These are phyloP conservation scores for Inosperma sp. DNA, from an alignment of 768 basidiomycete species.

Conservation along the genomic window DNA sequence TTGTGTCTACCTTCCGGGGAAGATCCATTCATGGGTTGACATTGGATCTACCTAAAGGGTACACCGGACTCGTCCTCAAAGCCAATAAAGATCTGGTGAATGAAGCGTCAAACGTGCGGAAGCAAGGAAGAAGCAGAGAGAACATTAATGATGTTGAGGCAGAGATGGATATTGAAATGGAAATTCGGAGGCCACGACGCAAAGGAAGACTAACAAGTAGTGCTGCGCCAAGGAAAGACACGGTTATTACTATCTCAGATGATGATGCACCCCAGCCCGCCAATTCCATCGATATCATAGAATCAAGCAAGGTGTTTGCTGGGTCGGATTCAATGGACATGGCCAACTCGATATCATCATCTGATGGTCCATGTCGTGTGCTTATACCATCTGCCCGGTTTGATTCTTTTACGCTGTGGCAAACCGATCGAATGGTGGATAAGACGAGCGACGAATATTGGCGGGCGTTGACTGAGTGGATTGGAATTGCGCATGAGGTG, in stretches of 20 bases:
- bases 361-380: conserved; percentile 25
- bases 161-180: neutral
- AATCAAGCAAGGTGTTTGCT: neutral
- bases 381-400: conserved; percentile 54
- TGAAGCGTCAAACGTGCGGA: neutral
- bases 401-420: conserved; percentile 69
- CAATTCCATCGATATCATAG: neutral
- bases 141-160: neutral
- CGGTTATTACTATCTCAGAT: conserved; percentile 23
- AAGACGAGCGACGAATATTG: conserved; percentile 69
- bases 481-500: conserved; percentile 58
- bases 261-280: conserved; percentile 16
- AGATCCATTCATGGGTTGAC: conserved; percentile 65
- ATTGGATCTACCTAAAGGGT: conserved; percentile 60
- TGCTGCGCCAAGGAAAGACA: conserved; percentile 23
- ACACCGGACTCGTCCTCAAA: conserved; percentile 59
- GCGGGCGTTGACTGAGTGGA: conserved; percentile 69
- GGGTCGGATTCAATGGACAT: neutral
- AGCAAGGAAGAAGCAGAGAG: neutral
- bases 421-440: conserved; percentile 66
- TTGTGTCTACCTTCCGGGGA: conserved; percentile 68
- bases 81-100: conserved; percentile 12
- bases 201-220: conserved; percentile 26
- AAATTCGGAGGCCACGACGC: conserved; percentile 10
- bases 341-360: neutral